Base-by-base conservation (phyloP, 1,284 basidiomycete species). In the Coniferiporia weirii region DNA sequence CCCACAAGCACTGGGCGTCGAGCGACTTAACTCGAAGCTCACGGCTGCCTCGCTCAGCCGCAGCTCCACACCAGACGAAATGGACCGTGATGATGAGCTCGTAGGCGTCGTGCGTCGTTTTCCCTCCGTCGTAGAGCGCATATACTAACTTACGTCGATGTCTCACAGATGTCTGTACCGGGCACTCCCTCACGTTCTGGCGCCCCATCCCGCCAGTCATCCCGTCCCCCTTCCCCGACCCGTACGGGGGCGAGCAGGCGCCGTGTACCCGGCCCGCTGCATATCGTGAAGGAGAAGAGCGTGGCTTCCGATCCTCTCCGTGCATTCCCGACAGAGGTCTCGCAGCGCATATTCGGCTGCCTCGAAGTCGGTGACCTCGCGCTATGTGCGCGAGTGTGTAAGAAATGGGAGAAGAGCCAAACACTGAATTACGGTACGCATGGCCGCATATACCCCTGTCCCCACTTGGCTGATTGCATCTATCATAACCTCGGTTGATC, bases 381-480 rank as follows among this genome's bases (percentile, higher is more conserved):
- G 1, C 79, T 80, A 46, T 94, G 91, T 66, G 81, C 91, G 22
- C 73, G 86, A 48, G 91, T 95, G 4, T 92, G 84, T 56, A 85
- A 81, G 72, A 89, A 92, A 70, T 96, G 93, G 93, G 81, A 79
- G 62, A 85, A 84, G 71, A 93, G 90, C 63, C 91, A 93, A 73
- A 91, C 91, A 0, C 70, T 95, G 60, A 96, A 96, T 71, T 94
- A 95, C 70, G 85, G 93, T 92, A 64, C 59, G 84, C 27, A 27
- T 27, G 27, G 27, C 5, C 27, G 27, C 27, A 27, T 27, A 27
- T 27, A 27, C 5, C 5, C 27, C 2, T 27, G 27, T 27, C 27
- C 27, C 27, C 27, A 27, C 27, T 27, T 27, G 27, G 5, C 27
- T 27, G 27, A 27, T 27, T 2, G 27, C 27, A 27, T 27, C 27